Percentiles rank a stretch among this genome's conserved stretches.
Conservation (phyloP, 768 basidiomycete species). For the Wakefieldia striispora region DNA sequence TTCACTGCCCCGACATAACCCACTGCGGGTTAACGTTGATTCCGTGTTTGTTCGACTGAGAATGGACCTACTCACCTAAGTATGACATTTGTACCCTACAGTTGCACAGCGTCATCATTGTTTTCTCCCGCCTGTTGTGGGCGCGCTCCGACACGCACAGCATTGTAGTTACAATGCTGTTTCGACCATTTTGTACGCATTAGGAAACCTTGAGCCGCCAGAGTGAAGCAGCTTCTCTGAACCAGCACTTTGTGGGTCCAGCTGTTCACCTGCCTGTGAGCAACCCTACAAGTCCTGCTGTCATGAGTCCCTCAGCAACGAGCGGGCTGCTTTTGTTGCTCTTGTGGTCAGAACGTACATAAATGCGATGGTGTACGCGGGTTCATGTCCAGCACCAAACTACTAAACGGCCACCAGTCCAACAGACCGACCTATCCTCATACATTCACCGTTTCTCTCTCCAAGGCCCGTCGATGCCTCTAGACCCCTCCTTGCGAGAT, state of each 20-base stretch:
- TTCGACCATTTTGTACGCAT: conserved; percentile 8
- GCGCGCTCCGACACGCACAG: neutral
- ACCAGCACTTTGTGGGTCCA: conserved; percentile 22
- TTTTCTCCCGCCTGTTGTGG: neutral
- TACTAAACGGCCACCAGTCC: no score
- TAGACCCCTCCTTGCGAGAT: conserved; percentile 13
- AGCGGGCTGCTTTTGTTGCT: neutral
- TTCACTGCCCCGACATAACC: no score
- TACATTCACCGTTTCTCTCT: neutral
- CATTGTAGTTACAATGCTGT: conserved; percentile 6
- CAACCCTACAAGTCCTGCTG: neutral
- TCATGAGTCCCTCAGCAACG: neutral
- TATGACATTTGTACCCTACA: neutral
- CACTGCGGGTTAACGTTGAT: no score
- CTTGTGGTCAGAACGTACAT: conserved; percentile 7
- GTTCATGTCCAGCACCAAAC: neutral
- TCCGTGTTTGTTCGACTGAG: neutral
- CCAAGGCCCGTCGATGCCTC: conserved; percentile 11
- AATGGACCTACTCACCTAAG: neutral
- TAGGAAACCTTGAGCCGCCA: conserved; percentile 16
- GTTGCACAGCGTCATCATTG: neutral
- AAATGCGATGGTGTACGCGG: conserved; percentile 2
- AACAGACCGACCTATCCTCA: neutral
- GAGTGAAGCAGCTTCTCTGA: conserved; percentile 8
- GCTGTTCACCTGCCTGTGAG: neutral